A percentile compares a stretch with the other conserved stretches of the same genome.
phyloP scores from a whole-genome alignment of 108 stramenopile species.

The Chaetoceros muelleri region DNA sequence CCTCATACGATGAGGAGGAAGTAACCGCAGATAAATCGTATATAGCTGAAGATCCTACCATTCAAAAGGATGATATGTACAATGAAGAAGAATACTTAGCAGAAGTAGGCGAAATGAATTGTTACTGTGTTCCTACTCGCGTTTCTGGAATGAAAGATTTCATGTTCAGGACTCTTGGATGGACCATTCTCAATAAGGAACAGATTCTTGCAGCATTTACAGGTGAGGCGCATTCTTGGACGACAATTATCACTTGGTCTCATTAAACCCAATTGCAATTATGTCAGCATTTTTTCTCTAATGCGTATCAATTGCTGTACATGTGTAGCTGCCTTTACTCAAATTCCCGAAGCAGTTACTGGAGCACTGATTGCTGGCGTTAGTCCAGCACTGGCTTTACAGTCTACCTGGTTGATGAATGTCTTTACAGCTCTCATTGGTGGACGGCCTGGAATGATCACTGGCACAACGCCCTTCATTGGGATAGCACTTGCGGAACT shows the following conservation, averaged over 20 bases:
- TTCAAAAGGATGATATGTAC: neutral
- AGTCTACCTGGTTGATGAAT: conserved; percentile 18
- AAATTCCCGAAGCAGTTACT: conserved; percentile 23
- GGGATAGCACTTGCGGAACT: neutral
- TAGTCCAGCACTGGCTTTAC: conserved; percentile 11
- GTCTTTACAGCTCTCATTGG: conserved; percentile 15
- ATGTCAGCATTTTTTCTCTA: neutral
- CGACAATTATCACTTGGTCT: too few species aligned
- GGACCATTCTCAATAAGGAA: conserved; percentile 4
- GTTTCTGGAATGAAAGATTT: neutral
- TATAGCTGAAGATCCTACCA: neutral
- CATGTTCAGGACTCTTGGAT: neutral
- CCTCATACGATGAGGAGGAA: neutral
- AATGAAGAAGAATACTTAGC: neutral
- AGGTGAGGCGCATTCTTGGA: neutral
- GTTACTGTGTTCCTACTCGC: neutral
- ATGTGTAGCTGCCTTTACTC: conserved; percentile 1
- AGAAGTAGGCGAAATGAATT: neutral
- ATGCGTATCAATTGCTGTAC: neutral
- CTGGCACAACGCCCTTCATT: conserved; percentile 12
- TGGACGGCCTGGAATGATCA: conserved; percentile 22
- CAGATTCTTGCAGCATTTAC: conserved; percentile 10
- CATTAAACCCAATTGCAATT: neutral
- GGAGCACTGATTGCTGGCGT: conserved; percentile 18
- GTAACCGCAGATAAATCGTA: neutral